phyloP scores from a whole-genome alignment of 148 eudicot genomes.

The Spergularia bocconei region DNA sequence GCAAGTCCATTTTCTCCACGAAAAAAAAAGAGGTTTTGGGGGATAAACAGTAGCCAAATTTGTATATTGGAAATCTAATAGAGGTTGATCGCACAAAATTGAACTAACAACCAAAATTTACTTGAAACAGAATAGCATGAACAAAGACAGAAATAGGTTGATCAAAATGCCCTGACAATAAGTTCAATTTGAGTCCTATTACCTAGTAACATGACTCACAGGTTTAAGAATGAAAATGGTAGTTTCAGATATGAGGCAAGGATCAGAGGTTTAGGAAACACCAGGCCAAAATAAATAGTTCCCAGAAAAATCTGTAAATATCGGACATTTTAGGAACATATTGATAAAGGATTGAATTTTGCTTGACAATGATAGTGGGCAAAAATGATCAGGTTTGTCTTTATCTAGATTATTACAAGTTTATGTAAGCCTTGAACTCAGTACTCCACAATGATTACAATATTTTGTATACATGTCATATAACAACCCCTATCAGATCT shows the following conservation, averaged over 20 bases:
- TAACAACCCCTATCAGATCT: too few species aligned
- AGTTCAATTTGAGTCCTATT: not conserved
- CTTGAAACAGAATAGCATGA: not conserved
- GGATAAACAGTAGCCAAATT: not conserved
- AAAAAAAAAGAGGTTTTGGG: not conserved
- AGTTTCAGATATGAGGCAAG: not conserved
- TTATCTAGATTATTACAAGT: too few species aligned
- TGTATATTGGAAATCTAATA: too few species aligned
- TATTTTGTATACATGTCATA: too few species aligned
- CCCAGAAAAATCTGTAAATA: too few species aligned
- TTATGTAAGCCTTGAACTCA: too few species aligned
- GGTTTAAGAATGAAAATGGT: not conserved
- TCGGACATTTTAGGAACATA: too few species aligned
- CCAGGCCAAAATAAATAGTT: not conserved
- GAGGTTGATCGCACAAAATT: too few species aligned
- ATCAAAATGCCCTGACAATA: not conserved
- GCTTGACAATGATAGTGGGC: too few species aligned
- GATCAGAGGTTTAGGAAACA: not conserved
- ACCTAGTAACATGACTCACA: not conserved
- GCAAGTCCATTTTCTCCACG: not conserved
- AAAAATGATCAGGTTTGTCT: too few species aligned
- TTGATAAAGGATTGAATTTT: too few species aligned
- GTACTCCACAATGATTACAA: too few species aligned
- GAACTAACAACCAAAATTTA: not conserved
- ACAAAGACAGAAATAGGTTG: not conserved